Evolutionary conservation across 345 rosid species (phyloP).

Genomic region (Raphanus raphanistrum): DNA sequence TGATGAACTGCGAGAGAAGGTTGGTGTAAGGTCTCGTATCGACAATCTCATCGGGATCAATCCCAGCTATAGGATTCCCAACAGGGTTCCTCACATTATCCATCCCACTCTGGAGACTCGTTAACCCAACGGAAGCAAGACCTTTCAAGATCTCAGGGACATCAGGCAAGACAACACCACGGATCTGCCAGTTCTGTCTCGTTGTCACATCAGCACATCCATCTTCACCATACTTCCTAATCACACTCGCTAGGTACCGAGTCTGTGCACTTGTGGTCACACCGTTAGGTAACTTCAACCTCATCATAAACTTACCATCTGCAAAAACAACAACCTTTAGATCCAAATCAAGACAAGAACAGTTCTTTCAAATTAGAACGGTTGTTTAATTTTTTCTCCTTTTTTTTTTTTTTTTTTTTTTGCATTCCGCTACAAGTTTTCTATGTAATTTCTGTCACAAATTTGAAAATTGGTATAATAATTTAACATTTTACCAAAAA

Average conservation of each 20-base stretch:
- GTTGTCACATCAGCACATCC: constrained; percentile 96
- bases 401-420: no score
- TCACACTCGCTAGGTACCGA: constrained; percentile 78
- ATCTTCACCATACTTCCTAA: constrained; percentile 83
- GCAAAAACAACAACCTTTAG: constrained; percentile 13
- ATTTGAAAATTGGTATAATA: no score
- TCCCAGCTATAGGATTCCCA: constrained; percentile 92
- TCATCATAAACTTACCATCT: constrained; percentile 99
- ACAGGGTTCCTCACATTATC: constrained; percentile 97
- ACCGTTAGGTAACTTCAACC: constrained; percentile 92
- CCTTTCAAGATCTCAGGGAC: constrained; percentile 86
- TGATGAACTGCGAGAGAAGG: constrained; percentile 71
- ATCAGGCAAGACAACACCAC: constrained; percentile 85
- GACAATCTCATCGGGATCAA: constrained; percentile 83
- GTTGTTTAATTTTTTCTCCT: no score
- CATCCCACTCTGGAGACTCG: constrained; percentile 95
- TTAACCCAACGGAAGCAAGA: constrained; percentile 75
- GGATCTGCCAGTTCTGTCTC: constrained; percentile 96
- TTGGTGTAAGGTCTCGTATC: constrained; percentile 87
- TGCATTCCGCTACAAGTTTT: no score
- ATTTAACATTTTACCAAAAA: no score
- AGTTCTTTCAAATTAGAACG: no score
- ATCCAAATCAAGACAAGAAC: background rate
- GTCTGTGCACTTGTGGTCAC: constrained; percentile 91
- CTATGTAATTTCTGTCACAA: no score